These are phyloP conservation scores for Neurospora pannonica DNA, from an alignment of 495 filamentous ascomycete species.

Conservation along the genomic window DNA sequence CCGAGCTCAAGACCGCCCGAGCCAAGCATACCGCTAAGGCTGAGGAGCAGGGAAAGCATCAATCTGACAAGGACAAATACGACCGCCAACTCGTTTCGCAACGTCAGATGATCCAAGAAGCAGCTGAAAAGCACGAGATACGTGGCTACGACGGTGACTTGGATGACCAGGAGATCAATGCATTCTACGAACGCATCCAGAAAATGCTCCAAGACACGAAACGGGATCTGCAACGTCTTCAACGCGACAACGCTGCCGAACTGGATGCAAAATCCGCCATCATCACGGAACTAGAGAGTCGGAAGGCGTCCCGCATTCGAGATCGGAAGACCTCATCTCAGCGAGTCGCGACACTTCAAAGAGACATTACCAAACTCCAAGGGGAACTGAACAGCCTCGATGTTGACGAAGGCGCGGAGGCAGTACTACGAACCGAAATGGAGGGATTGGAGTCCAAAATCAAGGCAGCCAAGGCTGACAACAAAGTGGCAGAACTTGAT, in stretches of 20 bases:
- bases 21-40: constrained; percentile 58
- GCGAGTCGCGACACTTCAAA: constrained; percentile 61
- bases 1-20: constrained; percentile 50
- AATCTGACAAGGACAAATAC: constrained; percentile 79
- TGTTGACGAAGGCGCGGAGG: constrained; percentile 74
- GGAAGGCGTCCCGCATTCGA: constrained; percentile 56
- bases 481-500: constrained; percentile 56
- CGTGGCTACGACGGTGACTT: constrained; percentile 74
- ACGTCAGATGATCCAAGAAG: constrained; percentile 63
- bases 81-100: constrained; percentile 66
- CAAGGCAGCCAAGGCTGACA: constrained; percentile 49
- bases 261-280: constrained; percentile 53
- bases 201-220: constrained; percentile 70
- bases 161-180: constrained; percentile 58
- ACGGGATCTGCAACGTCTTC: constrained; percentile 60
- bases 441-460: constrained; percentile 59
- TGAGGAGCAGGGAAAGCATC: constrained; percentile 70
- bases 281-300: constrained; percentile 60
- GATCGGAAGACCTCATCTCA: constrained; percentile 60
- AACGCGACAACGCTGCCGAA: constrained; percentile 60
- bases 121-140: constrained; percentile 69
- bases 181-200: constrained; percentile 70
- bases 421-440: constrained; percentile 60
- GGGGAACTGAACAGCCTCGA: constrained; percentile 57
- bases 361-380: constrained; percentile 52